Conservation (phyloP, 352 stramenopile genomes). For the Pythium pyrilobum region DNA sequence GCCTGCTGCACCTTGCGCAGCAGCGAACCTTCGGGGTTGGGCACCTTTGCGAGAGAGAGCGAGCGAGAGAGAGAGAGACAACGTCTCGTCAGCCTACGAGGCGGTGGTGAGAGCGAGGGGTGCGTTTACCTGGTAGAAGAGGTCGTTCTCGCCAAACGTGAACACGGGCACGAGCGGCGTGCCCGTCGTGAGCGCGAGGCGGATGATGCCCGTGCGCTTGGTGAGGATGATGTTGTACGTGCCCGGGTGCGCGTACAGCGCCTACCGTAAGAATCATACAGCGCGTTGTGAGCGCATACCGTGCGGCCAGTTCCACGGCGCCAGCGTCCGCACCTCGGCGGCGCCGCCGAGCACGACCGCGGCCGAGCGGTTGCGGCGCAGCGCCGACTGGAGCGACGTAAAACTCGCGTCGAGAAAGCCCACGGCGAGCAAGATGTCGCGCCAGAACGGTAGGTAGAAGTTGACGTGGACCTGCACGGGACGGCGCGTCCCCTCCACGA, state of each 20-base stretch:
- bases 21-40: constrained; percentile 34
- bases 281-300: too few relatives aligned
- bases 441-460: constrained; percentile 48
- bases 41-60: constrained; percentile 15
- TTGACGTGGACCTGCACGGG: constrained; percentile 33
- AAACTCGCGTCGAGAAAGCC: constrained; percentile 56
- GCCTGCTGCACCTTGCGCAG: constrained; percentile 31
- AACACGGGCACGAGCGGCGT: constrained; percentile 62
- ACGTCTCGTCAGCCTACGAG: not conserved
- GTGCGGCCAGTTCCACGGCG: not conserved
- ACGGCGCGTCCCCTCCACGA: too few relatives aligned
- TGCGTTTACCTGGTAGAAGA: constrained; percentile 34
- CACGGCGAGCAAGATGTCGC: constrained; percentile 37
- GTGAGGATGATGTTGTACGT: constrained; percentile 55
- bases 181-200: constrained; percentile 50
- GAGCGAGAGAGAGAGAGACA: not conserved
- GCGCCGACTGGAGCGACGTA: constrained; percentile 23
- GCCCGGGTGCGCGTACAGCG: constrained; percentile 36
- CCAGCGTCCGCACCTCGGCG: constrained; percentile 25
- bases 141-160: constrained; percentile 58
- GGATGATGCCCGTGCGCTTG: constrained; percentile 59
- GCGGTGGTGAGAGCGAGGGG: not conserved
- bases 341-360: constrained; percentile 39
- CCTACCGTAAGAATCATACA: constrained; percentile 12
- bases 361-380: constrained; percentile 28